Conservation (phyloP, 164 flowering plant genomes). For the Euptelea pleiosperma region DNA sequence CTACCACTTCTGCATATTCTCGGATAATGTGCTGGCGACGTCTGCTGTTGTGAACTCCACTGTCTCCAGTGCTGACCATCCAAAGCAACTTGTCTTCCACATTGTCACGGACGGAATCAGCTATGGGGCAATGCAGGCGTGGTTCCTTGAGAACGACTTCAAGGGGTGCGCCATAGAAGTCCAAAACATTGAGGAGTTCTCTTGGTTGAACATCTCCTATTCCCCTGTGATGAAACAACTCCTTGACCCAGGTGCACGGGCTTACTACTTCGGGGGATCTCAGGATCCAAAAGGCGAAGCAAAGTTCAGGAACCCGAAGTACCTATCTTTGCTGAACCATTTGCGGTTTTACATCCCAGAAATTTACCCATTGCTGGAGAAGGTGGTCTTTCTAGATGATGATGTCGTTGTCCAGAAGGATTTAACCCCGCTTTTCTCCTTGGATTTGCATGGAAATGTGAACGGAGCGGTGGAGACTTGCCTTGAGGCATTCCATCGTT, state of each 20-base stretch:
- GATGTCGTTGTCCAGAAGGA: no score
- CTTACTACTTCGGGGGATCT: conserved; percentile 40
- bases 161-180: conserved; percentile 57
- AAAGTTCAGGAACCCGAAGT: conserved; percentile 51
- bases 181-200: conserved; percentile 55
- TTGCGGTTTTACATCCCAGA: conserved; percentile 73
- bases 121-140: conserved; percentile 67
- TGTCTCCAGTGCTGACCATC: conserved; percentile 60
- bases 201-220: conserved; percentile 62
- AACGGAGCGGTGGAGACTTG: conserved; percentile 89
- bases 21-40: conserved; percentile 62
- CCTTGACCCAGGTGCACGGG: conserved; percentile 33
- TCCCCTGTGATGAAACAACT: conserved; percentile 52
- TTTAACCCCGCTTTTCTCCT: conserved; percentile 63
- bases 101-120: conserved; percentile 56
- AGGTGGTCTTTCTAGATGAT: conserved; percentile 74
- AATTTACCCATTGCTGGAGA: conserved; percentile 63
- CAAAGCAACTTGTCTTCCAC: conserved; percentile 77
- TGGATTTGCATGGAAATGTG: conserved; percentile 74
- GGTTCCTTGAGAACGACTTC: conserved; percentile 65
- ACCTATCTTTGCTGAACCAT: conserved; percentile 51
- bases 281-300: conserved; percentile 41
- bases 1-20: conserved; percentile 73
- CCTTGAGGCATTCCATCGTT: conserved; percentile 71
- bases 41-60: conserved; percentile 74